Base-by-base conservation (phyloP, 768 basidiomycete species). In the Holtermanniella nyarrowii region DNA sequence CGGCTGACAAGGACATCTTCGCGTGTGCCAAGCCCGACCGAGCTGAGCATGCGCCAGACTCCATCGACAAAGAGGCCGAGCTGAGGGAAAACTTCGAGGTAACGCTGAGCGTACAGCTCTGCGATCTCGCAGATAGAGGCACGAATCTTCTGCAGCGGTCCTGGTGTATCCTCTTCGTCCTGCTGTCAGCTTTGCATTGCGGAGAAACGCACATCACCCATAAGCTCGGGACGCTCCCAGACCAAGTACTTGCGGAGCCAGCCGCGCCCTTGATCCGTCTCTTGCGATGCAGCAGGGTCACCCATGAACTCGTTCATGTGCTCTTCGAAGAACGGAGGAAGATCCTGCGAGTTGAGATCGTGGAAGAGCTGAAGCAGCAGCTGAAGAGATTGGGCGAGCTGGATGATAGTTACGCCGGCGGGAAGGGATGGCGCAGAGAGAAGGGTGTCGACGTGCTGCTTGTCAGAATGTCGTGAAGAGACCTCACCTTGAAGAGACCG, bases 301-400 rank as follows among this genome's bases (percentile, higher is more conserved):
- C 77, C 82, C 70, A 96, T 95, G 69, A 93, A 95, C 54, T 84
- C 79, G 18, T 78, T 75, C 53, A 90, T 81, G 23, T 81, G 76
- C 63, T 97, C 95, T 68, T 99, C 95, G 61, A 99, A 83, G 58
- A 82, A 84, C 13, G 89, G 88, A 3, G 91, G 95, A 16, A 97
- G 76, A 72, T 99, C 95, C 58, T 97, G 93, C 59, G 86, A 86
- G 1, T 85, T 89, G 57, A 99, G 80, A 71, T 97, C 95, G 63
- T 90, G 85, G 75, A 84, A 97, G 22, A 97, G 80, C 27, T 91
- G 86, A 16, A 85, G 76, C 14, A 95, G 76, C 5, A 89, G 76
- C 18, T 83, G 79, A 77, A 87, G 82, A 0, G 80, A 78, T 56
- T 86, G 84, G 1, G 86, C 82, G 26, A 89, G 71, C 11, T 72